Evolutionary conservation across 305 asterid species (phyloP).

Genomic region (Fraxinus ornus): DNA sequence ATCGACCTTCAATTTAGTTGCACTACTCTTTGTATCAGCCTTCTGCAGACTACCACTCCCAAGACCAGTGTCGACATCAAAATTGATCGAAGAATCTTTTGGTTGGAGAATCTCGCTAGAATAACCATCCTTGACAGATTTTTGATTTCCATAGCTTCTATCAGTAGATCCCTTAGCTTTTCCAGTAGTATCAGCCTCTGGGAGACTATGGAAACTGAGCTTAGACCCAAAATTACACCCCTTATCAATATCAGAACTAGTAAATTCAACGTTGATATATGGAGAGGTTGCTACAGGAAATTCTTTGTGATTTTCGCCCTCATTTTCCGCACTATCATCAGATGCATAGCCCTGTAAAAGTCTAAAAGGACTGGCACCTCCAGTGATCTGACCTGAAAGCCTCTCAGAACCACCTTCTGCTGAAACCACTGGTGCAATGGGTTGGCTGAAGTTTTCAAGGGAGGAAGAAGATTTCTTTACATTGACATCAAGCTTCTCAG

Average conservation of each 20-base stretch:
- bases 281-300: conserved; percentile 21
- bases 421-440: conserved; percentile 26
- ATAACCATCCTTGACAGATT: conserved; percentile 28
- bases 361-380: conserved; percentile 45
- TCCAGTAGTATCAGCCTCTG: conserved; percentile 30
- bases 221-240: conserved; percentile 27
- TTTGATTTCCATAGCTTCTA: conserved; percentile 28
- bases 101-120: conserved; percentile 18
- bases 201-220: conserved; percentile 22
- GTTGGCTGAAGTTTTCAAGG: conserved; percentile 28
- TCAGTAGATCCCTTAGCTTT: conserved; percentile 33
- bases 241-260: conserved; percentile 30
- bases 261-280: conserved; percentile 28
- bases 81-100: conserved; percentile 28
- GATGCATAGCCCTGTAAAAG: conserved; percentile 66
- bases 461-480: conserved; percentile 28
- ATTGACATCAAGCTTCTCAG: conserved; percentile 35
- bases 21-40: conserved; percentile 32
- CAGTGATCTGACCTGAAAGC: conserved; percentile 37
- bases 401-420: conserved; percentile 38
- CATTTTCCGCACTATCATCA: conserved; percentile 46
- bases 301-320: conserved; percentile 33
- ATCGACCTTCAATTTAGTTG: conserved; percentile 54
- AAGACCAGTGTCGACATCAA: conserved; percentile 23
- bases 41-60: conserved; percentile 32